phyloP scores from a whole-genome alignment of 2,329 filamentous ascomycete species.

The Dothistroma pini region DNA sequence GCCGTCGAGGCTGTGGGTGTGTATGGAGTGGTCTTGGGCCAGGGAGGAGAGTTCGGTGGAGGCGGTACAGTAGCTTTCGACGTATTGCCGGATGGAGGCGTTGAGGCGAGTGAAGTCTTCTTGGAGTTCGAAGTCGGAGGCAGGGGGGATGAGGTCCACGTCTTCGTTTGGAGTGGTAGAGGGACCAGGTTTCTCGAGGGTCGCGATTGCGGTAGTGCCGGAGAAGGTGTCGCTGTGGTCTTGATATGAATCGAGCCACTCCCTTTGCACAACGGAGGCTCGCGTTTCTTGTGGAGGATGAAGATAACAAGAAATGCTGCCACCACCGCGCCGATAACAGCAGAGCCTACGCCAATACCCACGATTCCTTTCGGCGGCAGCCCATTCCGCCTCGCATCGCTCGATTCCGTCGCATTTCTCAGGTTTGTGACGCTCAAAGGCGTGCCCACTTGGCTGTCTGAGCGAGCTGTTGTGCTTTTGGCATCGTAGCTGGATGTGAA shows the following conservation, averaged over 20 bases:
- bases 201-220: not conserved
- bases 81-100: not conserved
- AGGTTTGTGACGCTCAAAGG: too few relatives aligned
- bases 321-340: not conserved
- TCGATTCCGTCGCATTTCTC: too few relatives aligned
- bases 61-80: conserved; percentile 2
- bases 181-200: not conserved
- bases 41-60: not conserved
- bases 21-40: not conserved
- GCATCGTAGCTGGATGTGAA: too few relatives aligned
- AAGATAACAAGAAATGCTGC: not conserved
- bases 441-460: too few relatives aligned
- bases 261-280: not conserved
- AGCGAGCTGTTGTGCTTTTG: too few relatives aligned
- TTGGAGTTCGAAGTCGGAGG: conserved; percentile 1
- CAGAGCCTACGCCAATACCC: not conserved
- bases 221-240: conserved; percentile 1
- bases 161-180: not conserved
- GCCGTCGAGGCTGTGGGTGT: not conserved
- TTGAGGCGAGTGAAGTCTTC: not conserved
- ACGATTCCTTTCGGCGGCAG: not conserved
- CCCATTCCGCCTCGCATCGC: too few relatives aligned
- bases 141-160: not conserved
- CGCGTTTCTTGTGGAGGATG: not conserved
- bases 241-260: not conserved